Conservation (phyloP, 352 stramenopile genomes). For the Halophytophthora batemanensis region DNA sequence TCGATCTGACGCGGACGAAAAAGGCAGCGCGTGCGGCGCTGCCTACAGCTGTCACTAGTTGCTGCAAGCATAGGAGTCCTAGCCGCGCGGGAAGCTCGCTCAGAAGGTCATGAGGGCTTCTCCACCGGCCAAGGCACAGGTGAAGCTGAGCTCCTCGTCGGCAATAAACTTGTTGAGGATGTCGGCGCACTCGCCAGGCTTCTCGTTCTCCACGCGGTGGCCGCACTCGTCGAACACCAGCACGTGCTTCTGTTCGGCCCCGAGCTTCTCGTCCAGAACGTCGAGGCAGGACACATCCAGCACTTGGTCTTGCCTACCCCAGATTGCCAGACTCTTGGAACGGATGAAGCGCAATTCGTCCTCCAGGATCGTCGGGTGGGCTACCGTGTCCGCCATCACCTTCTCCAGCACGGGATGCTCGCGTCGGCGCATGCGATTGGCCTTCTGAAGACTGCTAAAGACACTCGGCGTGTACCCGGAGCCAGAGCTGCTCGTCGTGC, state of each 20-base stretch:
- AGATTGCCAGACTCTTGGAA: constrained; percentile 56
- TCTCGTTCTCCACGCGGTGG: constrained; percentile 59
- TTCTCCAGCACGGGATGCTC: constrained; percentile 45
- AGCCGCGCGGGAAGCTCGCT: not conserved
- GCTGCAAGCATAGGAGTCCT: no score
- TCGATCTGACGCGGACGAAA: no score
- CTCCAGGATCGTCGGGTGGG: constrained; percentile 55
- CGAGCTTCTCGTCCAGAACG: constrained; percentile 49
- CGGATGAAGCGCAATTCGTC: constrained; percentile 49
- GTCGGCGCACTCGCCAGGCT: constrained; percentile 40
- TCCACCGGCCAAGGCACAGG: constrained; percentile 21
- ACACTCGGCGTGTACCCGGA: constrained; percentile 23
- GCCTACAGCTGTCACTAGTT: no score
- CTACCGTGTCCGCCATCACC: constrained; percentile 53
- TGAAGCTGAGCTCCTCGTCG: constrained; percentile 28
- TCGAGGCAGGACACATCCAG: constrained; percentile 60
- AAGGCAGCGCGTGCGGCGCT: no score
- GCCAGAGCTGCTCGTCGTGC: constrained; percentile 28
- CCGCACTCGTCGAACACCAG: constrained; percentile 58
- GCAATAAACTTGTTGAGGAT: constrained; percentile 62
- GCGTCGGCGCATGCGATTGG: constrained; percentile 22
- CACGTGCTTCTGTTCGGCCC: constrained; percentile 34
- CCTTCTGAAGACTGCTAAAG: constrained; percentile 24
- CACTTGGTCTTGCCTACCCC: constrained; percentile 64
- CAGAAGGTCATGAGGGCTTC: constrained; percentile 23